Conservation (phyloP, 768 basidiomycete genomes). For the Boletus rubescentipes region DNA sequence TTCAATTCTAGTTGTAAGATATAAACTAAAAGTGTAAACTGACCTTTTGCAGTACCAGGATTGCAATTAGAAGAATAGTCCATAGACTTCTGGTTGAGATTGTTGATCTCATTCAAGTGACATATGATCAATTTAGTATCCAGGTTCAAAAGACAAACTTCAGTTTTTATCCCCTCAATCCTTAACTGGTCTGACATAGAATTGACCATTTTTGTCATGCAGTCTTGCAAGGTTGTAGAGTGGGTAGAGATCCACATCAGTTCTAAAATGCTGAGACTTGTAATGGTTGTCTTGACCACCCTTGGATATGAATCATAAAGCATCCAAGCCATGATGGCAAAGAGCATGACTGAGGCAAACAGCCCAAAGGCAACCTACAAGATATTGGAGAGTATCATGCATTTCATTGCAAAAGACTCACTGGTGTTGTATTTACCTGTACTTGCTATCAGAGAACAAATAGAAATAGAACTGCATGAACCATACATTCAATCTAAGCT, state of each 20-base stretch:
- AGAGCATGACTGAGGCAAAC: not conserved
- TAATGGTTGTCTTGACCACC: not conserved
- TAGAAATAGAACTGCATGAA: not conserved
- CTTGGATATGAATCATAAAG: not conserved
- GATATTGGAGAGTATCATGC: not conserved
- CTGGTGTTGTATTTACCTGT: not conserved
- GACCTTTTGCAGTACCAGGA: not conserved
- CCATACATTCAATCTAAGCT: not conserved
- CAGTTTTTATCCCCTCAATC: not conserved
- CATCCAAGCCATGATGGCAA: not conserved
- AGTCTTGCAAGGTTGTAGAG: not conserved
- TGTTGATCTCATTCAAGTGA: not conserved
- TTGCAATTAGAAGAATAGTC: not conserved
- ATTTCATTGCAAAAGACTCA: not conserved
- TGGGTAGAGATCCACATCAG: not conserved
- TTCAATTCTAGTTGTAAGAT: not conserved
- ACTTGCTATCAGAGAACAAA: not conserved
- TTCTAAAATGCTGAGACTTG: not conserved
- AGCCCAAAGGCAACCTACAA: not conserved
- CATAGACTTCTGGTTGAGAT: not conserved
- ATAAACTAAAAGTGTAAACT: not conserved
- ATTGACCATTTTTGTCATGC: not conserved
- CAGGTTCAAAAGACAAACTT: not conserved
- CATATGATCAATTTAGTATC: too few species aligned
- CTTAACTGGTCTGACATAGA: not conserved